Evolutionary conservation across 2,329 filamentous ascomycete species (phyloP).

Genomic region (Gremmenia infestans): DNA sequence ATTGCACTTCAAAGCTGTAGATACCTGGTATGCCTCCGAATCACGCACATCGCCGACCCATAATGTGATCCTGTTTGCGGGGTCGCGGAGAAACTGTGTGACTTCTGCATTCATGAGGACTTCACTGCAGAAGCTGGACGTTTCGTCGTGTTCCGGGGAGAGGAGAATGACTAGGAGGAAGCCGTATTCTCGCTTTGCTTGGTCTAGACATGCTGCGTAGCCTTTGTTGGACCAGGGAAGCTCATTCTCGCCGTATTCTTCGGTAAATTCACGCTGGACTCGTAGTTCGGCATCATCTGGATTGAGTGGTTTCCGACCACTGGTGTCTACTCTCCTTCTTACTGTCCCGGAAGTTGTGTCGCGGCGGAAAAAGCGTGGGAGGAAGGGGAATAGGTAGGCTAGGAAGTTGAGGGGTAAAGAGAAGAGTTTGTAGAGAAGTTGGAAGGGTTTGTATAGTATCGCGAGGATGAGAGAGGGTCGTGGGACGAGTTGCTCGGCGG

Average conservation of each 20-base stretch:
- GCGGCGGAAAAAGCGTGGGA: constrained; percentile 61
- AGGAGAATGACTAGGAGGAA: constrained; percentile 85
- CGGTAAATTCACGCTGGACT: constrained; percentile 90
- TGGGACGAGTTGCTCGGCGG: constrained; percentile 58
- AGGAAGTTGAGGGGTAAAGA: constrained; percentile 56
- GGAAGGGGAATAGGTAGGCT: constrained; percentile 59
- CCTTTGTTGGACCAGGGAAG: constrained; percentile 82
- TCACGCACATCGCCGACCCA: constrained; percentile 95
- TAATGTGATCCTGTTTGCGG: constrained; percentile 72
- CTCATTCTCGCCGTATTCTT: constrained; percentile 72
- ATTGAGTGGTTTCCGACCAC: constrained; percentile 68
- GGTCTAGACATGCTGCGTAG: constrained; percentile 85
- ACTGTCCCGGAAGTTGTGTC: constrained; percentile 50
- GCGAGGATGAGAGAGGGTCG: constrained; percentile 71
- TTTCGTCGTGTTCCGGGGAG: constrained; percentile 94
- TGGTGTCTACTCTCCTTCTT: constrained; percentile 51
- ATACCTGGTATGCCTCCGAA: constrained; percentile 89
- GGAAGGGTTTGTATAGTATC: constrained; percentile 76
- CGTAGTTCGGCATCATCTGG: constrained; percentile 83
- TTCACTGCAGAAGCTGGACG: constrained; percentile 71
- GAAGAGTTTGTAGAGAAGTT: constrained; percentile 67
- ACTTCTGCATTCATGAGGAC: constrained; percentile 76
- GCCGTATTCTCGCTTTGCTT: constrained; percentile 85
- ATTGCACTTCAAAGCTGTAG: constrained; percentile 79
- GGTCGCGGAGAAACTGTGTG: constrained; percentile 66